Conservation (phyloP, 2,329 filamentous ascomycete genomes). For the Aspergillus sclerotialis region DNA sequence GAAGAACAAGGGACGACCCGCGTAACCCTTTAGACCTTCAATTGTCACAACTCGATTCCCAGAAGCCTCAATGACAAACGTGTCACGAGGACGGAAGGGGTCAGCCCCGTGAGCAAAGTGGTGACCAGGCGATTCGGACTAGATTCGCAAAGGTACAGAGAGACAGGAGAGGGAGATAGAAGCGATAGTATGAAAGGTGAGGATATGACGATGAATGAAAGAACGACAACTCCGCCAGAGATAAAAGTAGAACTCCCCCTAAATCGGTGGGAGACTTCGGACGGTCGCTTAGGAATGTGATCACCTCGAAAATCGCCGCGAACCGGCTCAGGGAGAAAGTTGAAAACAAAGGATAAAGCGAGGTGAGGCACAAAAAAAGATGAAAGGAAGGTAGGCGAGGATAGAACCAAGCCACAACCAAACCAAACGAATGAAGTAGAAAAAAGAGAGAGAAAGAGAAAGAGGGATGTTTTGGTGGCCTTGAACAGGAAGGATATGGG, state of each 20-base stretch:
- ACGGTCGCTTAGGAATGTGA: background rate
- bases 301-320: background rate
- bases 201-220: background rate
- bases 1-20: constrained; percentile 31
- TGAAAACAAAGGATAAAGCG: background rate
- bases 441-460: constrained; percentile 1
- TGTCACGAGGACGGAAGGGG: background rate
- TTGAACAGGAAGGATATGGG: no score
- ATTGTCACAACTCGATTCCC: background rate
- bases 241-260: no score
- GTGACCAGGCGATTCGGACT: background rate
- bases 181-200: background rate
- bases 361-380: background rate
- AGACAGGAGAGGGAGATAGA: background rate
- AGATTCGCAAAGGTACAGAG: background rate
- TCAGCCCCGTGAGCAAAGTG: background rate
- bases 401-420: background rate
- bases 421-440: constrained; percentile 2
- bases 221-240: background rate
- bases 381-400: background rate
- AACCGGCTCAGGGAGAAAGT: background rate
- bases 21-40: constrained; percentile 25
- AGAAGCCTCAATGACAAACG: background rate
- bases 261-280: background rate
- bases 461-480: no score